Percentiles rank a stretch among this genome's conserved stretches.
phyloP scores from a whole-genome alignment of 768 basidiomycete genomes.

The Pisolithus sp. region DNA sequence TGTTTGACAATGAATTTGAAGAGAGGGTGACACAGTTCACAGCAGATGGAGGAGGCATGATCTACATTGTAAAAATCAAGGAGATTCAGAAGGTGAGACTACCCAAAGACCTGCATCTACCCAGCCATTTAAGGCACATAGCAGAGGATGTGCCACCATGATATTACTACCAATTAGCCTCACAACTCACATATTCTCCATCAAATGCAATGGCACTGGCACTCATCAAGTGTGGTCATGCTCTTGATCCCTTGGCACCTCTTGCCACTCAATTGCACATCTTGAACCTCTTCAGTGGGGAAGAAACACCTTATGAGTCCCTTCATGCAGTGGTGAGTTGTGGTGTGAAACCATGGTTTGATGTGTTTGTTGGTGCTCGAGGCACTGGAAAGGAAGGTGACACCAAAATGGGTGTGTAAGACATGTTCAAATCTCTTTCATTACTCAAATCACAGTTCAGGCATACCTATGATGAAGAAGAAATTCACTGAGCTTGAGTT shows the following conservation, averaged over 20 bases:
- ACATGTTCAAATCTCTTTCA: too few relatives aligned
- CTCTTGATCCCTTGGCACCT: constrained; percentile 73
- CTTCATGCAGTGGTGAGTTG: constrained; percentile 91
- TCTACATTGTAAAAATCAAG: too few relatives aligned
- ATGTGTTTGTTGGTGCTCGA: constrained; percentile 97
- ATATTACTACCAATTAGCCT: constrained; percentile 60
- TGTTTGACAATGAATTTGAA: constrained; percentile 71
- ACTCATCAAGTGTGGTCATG: constrained; percentile 86
- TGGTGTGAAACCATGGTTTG: constrained; percentile 97
- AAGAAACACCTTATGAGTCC: constrained; percentile 91
- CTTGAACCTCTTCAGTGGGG: constrained; percentile 83
- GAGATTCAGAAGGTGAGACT: too few relatives aligned
- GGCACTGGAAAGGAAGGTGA: too few relatives aligned
- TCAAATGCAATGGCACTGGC: constrained; percentile 82
- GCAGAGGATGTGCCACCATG: constrained; percentile 60
- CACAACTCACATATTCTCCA: constrained; percentile 74
- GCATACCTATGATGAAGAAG: too few relatives aligned
- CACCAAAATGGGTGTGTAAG: too few relatives aligned
- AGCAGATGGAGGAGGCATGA: too few relatives aligned
- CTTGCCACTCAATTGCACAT: constrained; percentile 86
- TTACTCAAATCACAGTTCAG: too few relatives aligned
- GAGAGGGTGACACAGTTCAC: too few relatives aligned
- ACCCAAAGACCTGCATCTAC: neutral
- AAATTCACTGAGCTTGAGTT: too few relatives aligned
- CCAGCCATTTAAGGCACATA: constrained; percentile 5